Evolutionary conservation across 352 stramenopile species (phyloP), one percentile per base, ranked within the genome.

Genomic region (Phytopythium aichiense): DNA sequence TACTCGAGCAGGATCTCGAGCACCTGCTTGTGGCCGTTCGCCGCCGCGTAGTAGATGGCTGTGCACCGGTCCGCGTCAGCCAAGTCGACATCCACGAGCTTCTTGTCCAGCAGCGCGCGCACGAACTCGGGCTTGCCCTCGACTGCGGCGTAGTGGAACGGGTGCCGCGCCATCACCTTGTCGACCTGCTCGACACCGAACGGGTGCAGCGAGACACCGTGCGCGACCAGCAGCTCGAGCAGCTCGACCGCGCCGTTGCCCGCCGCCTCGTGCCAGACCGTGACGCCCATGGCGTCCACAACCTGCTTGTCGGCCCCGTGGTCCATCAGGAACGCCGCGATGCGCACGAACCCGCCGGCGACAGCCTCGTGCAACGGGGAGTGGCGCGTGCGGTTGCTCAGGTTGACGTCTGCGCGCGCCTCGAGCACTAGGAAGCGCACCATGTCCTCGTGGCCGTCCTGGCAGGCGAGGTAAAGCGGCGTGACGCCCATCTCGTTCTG

Each of bases 401-500:
- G 43, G 61, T 91, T 88, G 31, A 89, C 60, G 54, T 91, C 69
- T 1, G 80, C 84, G 11, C 71, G 51, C 3, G 67, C 76, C 43
- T 81, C 61, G 12, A 61, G 37, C 20, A 88, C 61, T 0, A 91
- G 65, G 7, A 85, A 73, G 42, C 64, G 55, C 4, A 86, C 75
- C 33, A 89, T 89, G 0, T 69, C 66, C 18, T 67, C 55, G 12
- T 77, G 72, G 25, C 79, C 80, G 43, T 88, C 70, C 57, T 90
- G 83, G 31, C 72, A 73, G 4, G 84, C 84, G 38, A 82, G 71
- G 56, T 91, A 91, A 54, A 91, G 43, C 8, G 84, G 70, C n/a
- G 84, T 91, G 52, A 91, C 73, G 15, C 82, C 80, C 73, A 90
- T 91, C 38, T 91, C 84, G 63, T 91, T 93, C 68, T 89, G 75